Evolutionary conservation across 2,329 filamentous ascomycete species (phyloP).

Genomic region (Davidsoniella eucalypti): DNA sequence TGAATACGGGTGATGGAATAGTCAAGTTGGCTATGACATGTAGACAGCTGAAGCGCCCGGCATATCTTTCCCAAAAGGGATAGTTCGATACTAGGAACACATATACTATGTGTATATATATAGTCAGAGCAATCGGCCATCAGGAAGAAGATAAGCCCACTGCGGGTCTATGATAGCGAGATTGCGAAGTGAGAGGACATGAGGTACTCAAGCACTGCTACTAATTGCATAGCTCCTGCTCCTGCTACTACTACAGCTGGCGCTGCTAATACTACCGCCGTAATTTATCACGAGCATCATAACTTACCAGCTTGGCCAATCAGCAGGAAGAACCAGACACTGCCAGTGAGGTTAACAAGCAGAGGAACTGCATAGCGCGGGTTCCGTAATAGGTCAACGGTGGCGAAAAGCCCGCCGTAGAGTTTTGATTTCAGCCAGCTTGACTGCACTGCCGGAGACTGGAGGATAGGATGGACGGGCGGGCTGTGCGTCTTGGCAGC

Average conservation of each 20-base stretch:
- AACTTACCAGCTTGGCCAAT: slow-evolving; percentile 77
- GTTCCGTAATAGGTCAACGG: slow-evolving; percentile 61
- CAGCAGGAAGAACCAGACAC: slow-evolving; percentile 89
- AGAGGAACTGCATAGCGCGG: slow-evolving; percentile 75
- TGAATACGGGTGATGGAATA: neutral
- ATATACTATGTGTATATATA: too few relatives aligned
- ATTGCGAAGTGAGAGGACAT: too few relatives aligned
- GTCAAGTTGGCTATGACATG: slow-evolving; percentile 4
- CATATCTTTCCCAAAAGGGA: neutral
- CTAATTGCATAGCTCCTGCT: too few relatives aligned
- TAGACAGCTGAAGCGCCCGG: slow-evolving; percentile 7
- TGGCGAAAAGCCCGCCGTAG: slow-evolving; percentile 53
- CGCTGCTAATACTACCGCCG: too few relatives aligned
- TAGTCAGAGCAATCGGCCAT: too few relatives aligned
- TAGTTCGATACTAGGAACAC: too few relatives aligned
- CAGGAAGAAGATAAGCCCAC: too few relatives aligned
- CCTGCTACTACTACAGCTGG: too few relatives aligned
- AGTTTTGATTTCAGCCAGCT: slow-evolving; percentile 48
- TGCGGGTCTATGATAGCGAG: too few relatives aligned
- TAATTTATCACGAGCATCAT: neutral
- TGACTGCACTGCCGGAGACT: slow-evolving; percentile 30
- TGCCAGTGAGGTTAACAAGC: slow-evolving; percentile 77
- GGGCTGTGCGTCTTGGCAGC: slow-evolving; percentile 64
- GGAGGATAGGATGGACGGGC: slow-evolving; percentile 38
- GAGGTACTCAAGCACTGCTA: too few relatives aligned